Evolutionary conservation across 352 stramenopile genomes (phyloP), one percentile per base, ranked within the genome.

Genomic region (Phytophthora brassicae): DNA sequence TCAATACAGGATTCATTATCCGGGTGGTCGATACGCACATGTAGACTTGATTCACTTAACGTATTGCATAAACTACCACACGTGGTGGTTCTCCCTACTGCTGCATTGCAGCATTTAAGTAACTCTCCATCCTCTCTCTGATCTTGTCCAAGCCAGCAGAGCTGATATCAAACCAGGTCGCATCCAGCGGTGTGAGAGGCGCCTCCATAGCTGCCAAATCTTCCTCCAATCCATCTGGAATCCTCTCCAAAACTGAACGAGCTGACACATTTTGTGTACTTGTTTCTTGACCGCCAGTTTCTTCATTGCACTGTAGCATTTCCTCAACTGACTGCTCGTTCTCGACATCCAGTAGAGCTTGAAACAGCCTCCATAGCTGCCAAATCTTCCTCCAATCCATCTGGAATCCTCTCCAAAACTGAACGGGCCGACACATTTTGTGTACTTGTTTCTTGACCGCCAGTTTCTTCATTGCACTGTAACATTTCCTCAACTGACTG

Each of bases 121-220:
- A 75, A 5, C 43, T 62, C 13, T 69, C 35, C 62, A 75, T 71
- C 0, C 36, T 17, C 13, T 41, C 39, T 17, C 41, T 33, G 35
- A 74, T 73, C 51, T 64, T 61, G 17, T 66, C 70, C 35, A 74
- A 42, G 14, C 70, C 66, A 24, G 58, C 24, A 0, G 58, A 54
- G 47, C 61, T 74, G 33, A 68, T 31, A 24, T 79, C 70, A 13
- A 79, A 69, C 58, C 70, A 79, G 8, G 70, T 69, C 11, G 47
- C 64, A 63, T 79, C 70, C 38, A 75, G 23, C 19, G 38, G 39
- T 6, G 41, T 66, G 2, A 28, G 29, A 19, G 51, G 19, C 13
- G 48, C 33, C 3, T 64, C 35, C 4, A 33, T 56, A 33, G 19
- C 49, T 5, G 38, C 48, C 24, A 26, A 9, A 20, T 73, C 66